Percentiles rank a stretch among this genome's conserved stretches.
Evolutionary conservation across 768 basidiomycete species (phyloP).

Genomic region (Termitomyces sp.): DNA sequence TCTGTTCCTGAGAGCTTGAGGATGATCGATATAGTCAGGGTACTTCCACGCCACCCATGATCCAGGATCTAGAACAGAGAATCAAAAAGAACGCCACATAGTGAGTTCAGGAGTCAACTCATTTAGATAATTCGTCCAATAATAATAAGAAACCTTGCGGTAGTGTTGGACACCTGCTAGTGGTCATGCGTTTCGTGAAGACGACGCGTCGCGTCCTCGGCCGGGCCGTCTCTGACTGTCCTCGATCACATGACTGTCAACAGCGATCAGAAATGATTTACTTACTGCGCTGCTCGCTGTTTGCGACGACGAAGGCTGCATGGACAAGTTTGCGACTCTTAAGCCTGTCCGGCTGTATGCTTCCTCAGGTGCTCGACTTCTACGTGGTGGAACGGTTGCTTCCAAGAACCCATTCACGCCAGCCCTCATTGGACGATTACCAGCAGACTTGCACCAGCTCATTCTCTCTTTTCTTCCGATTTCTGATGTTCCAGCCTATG

Average conservation of each 20-base stretch:
- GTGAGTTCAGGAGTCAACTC: too few relatives aligned
- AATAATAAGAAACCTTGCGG: too few relatives aligned
- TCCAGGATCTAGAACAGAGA: too few relatives aligned
- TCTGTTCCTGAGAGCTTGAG: too few relatives aligned
- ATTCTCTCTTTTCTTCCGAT: conserved; percentile 72
- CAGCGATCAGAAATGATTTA: conserved; percentile 2
- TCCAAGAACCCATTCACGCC: conserved; percentile 16
- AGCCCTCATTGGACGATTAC: conserved; percentile 69
- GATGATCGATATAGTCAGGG: too few relatives aligned
- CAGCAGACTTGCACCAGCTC: conserved; percentile 68
- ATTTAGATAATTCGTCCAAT: too few relatives aligned
- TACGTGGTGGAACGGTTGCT: conserved; percentile 12
- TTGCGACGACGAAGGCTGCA: conserved; percentile 19
- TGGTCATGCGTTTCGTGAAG: too few relatives aligned
- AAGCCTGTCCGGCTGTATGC: conserved; percentile 63
- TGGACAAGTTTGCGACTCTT: conserved; percentile 87
- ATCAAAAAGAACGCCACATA: too few relatives aligned
- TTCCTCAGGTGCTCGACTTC: conserved; percentile 25
- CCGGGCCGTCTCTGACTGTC: too few relatives aligned
- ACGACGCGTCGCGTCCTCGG: too few relatives aligned
- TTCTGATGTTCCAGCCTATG: conserved; percentile 75
- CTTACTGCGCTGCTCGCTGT: conserved; percentile 1
- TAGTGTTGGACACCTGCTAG: too few relatives aligned
- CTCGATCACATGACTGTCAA: conserved; percentile 6
- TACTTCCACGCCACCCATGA: too few relatives aligned